Evolutionary conservation across 2,329 filamentous ascomycete genomes (phyloP), one percentile per base, ranked within the genome.

Genomic region (Phialemoniopsis sp.): DNA sequence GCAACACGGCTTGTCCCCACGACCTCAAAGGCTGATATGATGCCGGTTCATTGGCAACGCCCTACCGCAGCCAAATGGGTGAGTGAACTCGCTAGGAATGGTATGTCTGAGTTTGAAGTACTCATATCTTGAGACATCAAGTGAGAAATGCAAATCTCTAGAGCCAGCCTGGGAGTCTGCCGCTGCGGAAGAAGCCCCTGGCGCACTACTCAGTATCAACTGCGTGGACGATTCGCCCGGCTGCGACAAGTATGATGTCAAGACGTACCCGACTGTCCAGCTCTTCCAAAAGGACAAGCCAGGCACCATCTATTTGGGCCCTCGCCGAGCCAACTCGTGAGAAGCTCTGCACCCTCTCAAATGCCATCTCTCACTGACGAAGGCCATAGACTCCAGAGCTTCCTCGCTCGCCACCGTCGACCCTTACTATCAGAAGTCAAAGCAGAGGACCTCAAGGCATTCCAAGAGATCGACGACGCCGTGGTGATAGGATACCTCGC

Each of bases 361-460:
- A n/a, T 9, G 17, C 35, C 18, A 8, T 29, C 14, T 28, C 32
- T 19, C 34, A 14, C 32, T 36, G 16, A 13, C 3, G 29, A 13
- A 28, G 17, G 29, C 15, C 16, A 4, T 49, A 56, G 55, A 3
- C 48, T 58, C 13, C 38, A 47, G 5, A 41, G 49, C 18, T 59
- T 54, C 28, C 16, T 53, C 10, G 29, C 43, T 14, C 53, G 60
- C n/a, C 34, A 45, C 14, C 46, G 46, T 26, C 53, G 55, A 4
- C 57, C 59, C 8, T 19, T 39, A 12, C 42, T 59, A n/a, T 49
- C 52, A 0, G 43, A 55, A 8, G 15, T 58, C 7, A 30, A 38
- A 2, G 17, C 44, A 1, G 47, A 54, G 4, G 39, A 41, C 3
- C 42, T 58, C n/a, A n/a, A 30, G 8, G 36, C 28, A 15, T 36